Percentiles rank a stretch among this genome's conserved stretches.
Conservation (phyloP, 1,284 basidiomycete genomes). For the Ustilago nuda region DNA sequence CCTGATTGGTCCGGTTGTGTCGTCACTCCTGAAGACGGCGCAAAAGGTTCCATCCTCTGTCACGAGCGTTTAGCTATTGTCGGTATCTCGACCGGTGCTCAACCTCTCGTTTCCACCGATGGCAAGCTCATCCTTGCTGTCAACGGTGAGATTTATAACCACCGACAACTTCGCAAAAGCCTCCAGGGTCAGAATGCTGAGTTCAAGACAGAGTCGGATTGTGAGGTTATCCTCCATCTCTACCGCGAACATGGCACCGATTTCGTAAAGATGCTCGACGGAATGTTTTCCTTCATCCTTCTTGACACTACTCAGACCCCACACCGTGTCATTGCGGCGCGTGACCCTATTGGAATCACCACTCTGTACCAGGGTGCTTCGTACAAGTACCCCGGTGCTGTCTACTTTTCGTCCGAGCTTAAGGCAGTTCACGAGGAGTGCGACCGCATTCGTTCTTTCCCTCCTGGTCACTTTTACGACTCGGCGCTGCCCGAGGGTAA, state of each 20-base stretch:
- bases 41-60: slow-evolving; percentile 69
- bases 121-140: slow-evolving; percentile 88
- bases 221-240: slow-evolving; percentile 87
- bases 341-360: slow-evolving; percentile 98
- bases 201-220: slow-evolving; percentile 98
- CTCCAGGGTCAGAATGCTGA: slow-evolving; percentile 75
- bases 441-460: slow-evolving; percentile 94
- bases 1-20: slow-evolving; percentile 69
- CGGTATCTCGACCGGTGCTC: slow-evolving; percentile 97
- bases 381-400: slow-evolving; percentile 83
- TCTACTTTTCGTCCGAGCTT: slow-evolving; percentile 96
- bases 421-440: slow-evolving; percentile 93
- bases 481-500: slow-evolving; percentile 62
- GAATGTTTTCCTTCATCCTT: slow-evolving; percentile 98
- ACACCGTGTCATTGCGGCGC: slow-evolving; percentile 89
- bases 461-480: slow-evolving; percentile 85
- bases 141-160: slow-evolving; percentile 99
- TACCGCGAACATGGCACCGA: slow-evolving; percentile 70
- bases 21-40: slow-evolving; percentile 56
- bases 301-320: slow-evolving; percentile 92
- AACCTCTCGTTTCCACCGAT: slow-evolving; percentile 90
- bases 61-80: slow-evolving; percentile 85
- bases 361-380: slow-evolving; percentile 97
- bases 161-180: slow-evolving; percentile 81
- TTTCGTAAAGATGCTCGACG: slow-evolving; percentile 78